Conservation (phyloP, 2,329 filamentous ascomycete genomes). For the Helotiales sp. region DNA sequence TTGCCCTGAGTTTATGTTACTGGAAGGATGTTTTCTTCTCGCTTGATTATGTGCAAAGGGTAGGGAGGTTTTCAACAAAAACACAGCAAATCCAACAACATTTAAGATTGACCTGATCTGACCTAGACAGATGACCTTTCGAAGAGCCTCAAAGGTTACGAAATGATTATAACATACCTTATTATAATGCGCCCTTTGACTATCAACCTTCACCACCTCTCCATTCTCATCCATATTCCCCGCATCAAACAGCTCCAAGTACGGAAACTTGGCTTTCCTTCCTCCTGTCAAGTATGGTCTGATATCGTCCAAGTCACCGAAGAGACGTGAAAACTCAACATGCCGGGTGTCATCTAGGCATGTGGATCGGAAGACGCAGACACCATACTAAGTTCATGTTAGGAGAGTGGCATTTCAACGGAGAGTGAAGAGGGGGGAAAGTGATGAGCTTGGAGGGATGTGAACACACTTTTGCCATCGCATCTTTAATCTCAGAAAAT, state of each 20-base stretch:
- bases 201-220: constrained; percentile 30
- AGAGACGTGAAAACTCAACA: constrained; percentile 53
- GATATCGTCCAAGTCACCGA: constrained; percentile 62
- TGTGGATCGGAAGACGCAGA: constrained; percentile 57
- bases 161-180: too few species aligned
- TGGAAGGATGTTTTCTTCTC: too few species aligned
- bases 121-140: too few species aligned
- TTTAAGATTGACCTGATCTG: too few species aligned
- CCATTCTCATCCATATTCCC: constrained; percentile 58
- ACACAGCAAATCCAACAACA: too few species aligned
- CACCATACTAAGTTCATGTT: constrained; percentile 51
- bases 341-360: constrained; percentile 56
- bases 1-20: constrained; percentile 44
- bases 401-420: constrained; percentile 18
- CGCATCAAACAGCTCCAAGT: constrained; percentile 61
- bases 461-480: constrained; percentile 45
- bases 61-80: too few species aligned
- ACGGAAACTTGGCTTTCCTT: constrained; percentile 48
- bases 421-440: background rate
- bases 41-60: too few species aligned
- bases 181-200: constrained; percentile 31
- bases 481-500: constrained; percentile 45
- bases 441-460: too few species aligned
- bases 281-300: constrained; percentile 53
- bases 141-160: too few species aligned